Evolutionary conservation across 176 grass and related monocot species (phyloP).

Genomic region (Carex pumila): DNA sequence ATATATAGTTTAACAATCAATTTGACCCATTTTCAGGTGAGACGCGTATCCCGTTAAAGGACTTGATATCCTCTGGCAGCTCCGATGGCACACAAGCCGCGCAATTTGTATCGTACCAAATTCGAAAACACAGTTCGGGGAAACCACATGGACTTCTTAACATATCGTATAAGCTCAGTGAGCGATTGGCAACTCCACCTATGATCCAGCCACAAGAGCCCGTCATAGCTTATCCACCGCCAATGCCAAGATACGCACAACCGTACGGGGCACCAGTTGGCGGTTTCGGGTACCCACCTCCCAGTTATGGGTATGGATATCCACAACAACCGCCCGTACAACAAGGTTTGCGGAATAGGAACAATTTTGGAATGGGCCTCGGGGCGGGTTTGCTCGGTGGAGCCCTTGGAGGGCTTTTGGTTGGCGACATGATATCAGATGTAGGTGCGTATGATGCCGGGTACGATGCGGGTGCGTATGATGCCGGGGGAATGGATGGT

Average conservation of each 20-base stretch:
- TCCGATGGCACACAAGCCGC: background rate
- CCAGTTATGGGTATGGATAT: background rate
- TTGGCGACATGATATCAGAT: slow-evolving; percentile 48
- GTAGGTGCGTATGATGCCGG: slow-evolving; percentile 35
- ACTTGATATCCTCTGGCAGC: background rate
- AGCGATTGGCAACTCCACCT: background rate
- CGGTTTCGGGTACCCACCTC: background rate
- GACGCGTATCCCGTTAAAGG: background rate
- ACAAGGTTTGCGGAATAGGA: slow-evolving; percentile 2
- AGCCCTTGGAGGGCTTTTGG: slow-evolving; percentile 46
- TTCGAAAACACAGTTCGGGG: slow-evolving; percentile 37
- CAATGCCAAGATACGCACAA: background rate
- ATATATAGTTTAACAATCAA: background rate
- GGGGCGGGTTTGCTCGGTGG: slow-evolving; percentile 49
- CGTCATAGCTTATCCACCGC: slow-evolving; percentile 23
- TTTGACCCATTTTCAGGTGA: slow-evolving; percentile 4
- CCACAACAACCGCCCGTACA: background rate
- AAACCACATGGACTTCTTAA: slow-evolving; percentile 46
- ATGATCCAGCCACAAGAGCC: background rate
- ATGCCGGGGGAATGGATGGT: slow-evolving; percentile 16
- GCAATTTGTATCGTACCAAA: slow-evolving; percentile 52
- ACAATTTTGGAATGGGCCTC: slow-evolving; percentile 27
- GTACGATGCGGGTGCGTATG: slow-evolving; percentile 43
- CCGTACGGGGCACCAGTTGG: background rate
- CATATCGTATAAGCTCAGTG: slow-evolving; percentile 52